Evolutionary conservation across 495 filamentous ascomycete species (phyloP).

Genomic region (Aspergillus bertholletiae): DNA sequence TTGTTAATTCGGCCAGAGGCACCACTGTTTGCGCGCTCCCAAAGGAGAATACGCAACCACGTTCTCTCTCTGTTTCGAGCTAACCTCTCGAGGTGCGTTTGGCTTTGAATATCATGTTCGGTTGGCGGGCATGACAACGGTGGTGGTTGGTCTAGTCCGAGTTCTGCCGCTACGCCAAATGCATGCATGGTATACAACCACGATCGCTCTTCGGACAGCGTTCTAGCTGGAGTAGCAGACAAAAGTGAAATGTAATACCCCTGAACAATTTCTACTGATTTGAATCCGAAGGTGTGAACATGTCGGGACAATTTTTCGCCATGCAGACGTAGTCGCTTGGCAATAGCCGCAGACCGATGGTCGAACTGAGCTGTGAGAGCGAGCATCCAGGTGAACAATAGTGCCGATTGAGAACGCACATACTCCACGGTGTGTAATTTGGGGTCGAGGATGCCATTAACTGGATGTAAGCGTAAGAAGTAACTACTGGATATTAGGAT

Average conservation of each 20-base stretch:
- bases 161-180: slow-evolving; percentile 21
- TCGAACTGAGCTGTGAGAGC: slow-evolving; percentile 60
- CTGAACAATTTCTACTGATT: slow-evolving; percentile 61
- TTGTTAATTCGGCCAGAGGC: slow-evolving; percentile 18
- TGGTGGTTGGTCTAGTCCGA: slow-evolving; percentile 19
- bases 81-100: slow-evolving; percentile 7
- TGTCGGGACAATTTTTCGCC: slow-evolving; percentile 56
- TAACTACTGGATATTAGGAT: slow-evolving; percentile 38
- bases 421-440: slow-evolving; percentile 56
- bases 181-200: slow-evolving; percentile 30
- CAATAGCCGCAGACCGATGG: slow-evolving; percentile 48
- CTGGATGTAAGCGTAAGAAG: slow-evolving; percentile 58
- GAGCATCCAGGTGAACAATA: slow-evolving; percentile 62
- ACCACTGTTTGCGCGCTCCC: slow-evolving; percentile 30
- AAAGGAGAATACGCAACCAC: slow-evolving; percentile 25
- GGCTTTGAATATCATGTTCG: background rate
- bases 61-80: slow-evolving; percentile 24
- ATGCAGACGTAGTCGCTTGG: slow-evolving; percentile 54
- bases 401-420: slow-evolving; percentile 56
- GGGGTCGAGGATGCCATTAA: slow-evolving; percentile 62
- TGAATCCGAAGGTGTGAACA: slow-evolving; percentile 52
- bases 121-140: background rate
- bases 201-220: slow-evolving; percentile 20
- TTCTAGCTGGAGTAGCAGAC: slow-evolving; percentile 23
- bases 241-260: slow-evolving; percentile 28